Evolutionary conservation across 768 basidiomycete genomes (phyloP), one percentile per base, ranked within the genome.

Genomic region (Phanerochaete sordida): DNA sequence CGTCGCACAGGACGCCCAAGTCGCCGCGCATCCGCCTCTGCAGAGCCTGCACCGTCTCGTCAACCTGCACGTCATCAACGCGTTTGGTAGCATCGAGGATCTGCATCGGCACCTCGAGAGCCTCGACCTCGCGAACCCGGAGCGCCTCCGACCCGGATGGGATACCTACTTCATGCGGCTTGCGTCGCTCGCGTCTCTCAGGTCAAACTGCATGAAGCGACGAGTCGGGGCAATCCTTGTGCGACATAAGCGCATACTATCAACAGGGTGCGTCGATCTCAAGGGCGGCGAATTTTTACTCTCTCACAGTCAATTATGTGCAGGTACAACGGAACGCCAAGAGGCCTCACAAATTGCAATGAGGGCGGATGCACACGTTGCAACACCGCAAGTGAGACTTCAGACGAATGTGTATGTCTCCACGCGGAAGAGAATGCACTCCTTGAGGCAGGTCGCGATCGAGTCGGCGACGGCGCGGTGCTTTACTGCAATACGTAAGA

Each of bases 341-440:
- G 95, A 8, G 94, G 95, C 1, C 76, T 97, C 48, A 80, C 65
- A 39, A 99, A 99, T 70, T 99, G 97, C 71, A 86, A 86, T 65
- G 85, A 91, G 77, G 97, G 96, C 7, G 96, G 97, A 19, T 99
- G 97, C 72, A 64, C 76, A 3, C 80, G 85, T 28, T 99, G 97
- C 74, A 90, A 90, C 67, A 83, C 81, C 21, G 77, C 75, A 2
- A 73, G 74, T 27, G 79, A 82, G 39, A 76, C 75, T 51, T 74
- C 84, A 16, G 80, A 85, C 52, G 93, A 93, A 69, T 99, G 97
- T 68, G 78, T 98, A 2, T 99, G 97, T 69, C 76, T 99, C 11
- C 97, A 99, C 71, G 97, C 97, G 0, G 97, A 99, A 74, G 97
- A 99, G 75, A 99, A 98, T 69, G 97, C 96, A 0, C 77, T 98